phyloP scores from a whole-genome alignment of 75 land plant species.

The Pseudotsuga menziesii region DNA sequence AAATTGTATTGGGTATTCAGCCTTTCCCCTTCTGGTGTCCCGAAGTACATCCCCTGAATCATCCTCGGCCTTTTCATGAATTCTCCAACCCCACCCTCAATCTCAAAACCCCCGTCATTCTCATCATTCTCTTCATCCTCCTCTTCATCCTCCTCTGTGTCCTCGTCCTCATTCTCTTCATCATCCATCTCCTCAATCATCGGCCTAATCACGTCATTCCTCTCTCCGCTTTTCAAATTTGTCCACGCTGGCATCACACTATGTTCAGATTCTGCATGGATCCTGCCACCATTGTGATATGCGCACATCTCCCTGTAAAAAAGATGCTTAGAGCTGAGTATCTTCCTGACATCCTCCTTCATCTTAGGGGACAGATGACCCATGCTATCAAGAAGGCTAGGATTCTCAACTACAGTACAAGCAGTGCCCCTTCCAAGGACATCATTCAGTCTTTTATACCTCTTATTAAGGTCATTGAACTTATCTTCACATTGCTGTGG shows the following conservation, averaged over 20 bases:
- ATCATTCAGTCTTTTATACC: slow-evolving; percentile 69
- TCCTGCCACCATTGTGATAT: slow-evolving; percentile 50
- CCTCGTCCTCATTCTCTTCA: slow-evolving; percentile 15
- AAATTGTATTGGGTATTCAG: slow-evolving; percentile 10
- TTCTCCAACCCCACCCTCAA: slow-evolving; percentile 7
- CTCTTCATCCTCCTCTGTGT: slow-evolving; percentile 8
- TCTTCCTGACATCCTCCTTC: slow-evolving; percentile 67
- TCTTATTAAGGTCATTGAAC: slow-evolving; percentile 73
- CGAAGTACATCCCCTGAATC: neutral
- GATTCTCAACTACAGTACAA: slow-evolving; percentile 66
- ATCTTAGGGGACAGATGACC: slow-evolving; percentile 32
- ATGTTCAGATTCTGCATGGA: slow-evolving; percentile 15
- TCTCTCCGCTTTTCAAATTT: slow-evolving; percentile 29
- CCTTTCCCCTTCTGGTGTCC: slow-evolving; percentile 22
- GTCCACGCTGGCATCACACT: slow-evolving; percentile 14
- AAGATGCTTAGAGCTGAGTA: slow-evolving; percentile 66
- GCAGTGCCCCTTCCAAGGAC: slow-evolving; percentile 57
- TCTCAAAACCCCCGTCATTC: slow-evolving; percentile 14
- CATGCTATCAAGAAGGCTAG: slow-evolving; percentile 47
- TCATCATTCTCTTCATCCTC: slow-evolving; percentile 10
- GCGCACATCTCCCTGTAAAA: slow-evolving; percentile 68
- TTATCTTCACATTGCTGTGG: slow-evolving; percentile 85
- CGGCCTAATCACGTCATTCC: slow-evolving; percentile 36
- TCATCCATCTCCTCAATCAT: slow-evolving; percentile 31
- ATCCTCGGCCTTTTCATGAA: neutral